phyloP scores from a whole-genome alignment of 2,329 filamentous ascomycete genomes.

The Paraphoma sp. region DNA sequence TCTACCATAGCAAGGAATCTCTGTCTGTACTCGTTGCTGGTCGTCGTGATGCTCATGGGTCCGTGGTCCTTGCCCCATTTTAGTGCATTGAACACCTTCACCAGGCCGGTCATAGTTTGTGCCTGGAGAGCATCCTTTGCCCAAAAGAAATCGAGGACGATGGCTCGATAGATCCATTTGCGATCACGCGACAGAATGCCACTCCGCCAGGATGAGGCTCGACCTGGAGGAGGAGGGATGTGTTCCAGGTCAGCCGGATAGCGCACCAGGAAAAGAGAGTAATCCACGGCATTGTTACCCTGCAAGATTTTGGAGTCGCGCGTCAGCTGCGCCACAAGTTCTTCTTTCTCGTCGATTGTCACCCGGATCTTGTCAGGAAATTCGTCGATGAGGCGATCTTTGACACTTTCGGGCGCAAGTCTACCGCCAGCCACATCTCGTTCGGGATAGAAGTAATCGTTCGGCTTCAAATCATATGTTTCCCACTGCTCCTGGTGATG shows the following conservation, averaged over 20 bases:
- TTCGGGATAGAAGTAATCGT: constrained; percentile 77
- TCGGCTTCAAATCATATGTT: constrained; percentile 76
- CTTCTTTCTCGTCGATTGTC: constrained; percentile 60
- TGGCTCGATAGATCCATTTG: constrained; percentile 70
- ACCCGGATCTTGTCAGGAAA: constrained; percentile 72
- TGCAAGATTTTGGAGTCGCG: constrained; percentile 70
- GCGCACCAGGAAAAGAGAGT: constrained; percentile 75
- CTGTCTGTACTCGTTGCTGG: constrained; percentile 69
- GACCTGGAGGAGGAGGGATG: constrained; percentile 41
- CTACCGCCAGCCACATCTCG: constrained; percentile 71
- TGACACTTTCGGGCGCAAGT: constrained; percentile 69
- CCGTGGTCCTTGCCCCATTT: constrained; percentile 64
- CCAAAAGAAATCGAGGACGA: constrained; percentile 80
- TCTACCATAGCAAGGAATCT: constrained; percentile 62
- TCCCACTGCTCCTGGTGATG: constrained; percentile 64
- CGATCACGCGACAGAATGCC: constrained; percentile 68
- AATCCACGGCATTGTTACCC: constrained; percentile 72
- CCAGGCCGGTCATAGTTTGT: constrained; percentile 68
- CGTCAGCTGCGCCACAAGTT: constrained; percentile 63
- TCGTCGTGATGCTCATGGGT: constrained; percentile 77
- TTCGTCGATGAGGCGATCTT: constrained; percentile 69
- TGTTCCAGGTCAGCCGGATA: constrained; percentile 52
- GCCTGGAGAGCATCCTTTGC: constrained; percentile 74
- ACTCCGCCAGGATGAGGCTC: constrained; percentile 62
- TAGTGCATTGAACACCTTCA: constrained; percentile 66